Percentiles rank a stretch among this genome's conserved stretches.
phyloP scores from a whole-genome alignment of 75 land plant genomes.

The Picea glauca region DNA sequence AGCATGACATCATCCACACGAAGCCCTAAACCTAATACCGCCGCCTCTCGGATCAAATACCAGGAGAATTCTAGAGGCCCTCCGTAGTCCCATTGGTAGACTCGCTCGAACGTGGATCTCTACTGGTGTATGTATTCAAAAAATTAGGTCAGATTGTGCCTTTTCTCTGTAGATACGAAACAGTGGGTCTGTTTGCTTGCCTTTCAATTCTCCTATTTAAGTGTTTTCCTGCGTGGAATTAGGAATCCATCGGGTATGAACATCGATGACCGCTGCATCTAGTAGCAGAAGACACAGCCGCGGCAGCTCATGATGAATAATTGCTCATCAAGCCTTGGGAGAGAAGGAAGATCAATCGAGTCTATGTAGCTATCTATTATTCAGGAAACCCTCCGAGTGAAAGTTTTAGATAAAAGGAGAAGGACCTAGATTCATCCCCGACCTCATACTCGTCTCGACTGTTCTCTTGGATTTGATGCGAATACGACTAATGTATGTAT shows the following conservation, averaged over 20 bases:
- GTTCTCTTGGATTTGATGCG: too few species aligned
- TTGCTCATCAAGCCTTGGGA: neutral
- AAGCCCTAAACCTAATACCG: neutral
- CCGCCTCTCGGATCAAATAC: neutral
- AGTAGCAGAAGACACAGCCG: neutral
- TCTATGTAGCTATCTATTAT: neutral
- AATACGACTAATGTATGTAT: too few species aligned
- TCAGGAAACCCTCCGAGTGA: neutral
- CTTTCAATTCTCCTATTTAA: constrained; percentile 1
- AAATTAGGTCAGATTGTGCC: neutral
- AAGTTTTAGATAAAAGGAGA: neutral
- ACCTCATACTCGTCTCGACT: too few species aligned
- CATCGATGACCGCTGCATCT: neutral
- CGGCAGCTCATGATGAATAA: neutral
- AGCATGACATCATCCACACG: neutral
- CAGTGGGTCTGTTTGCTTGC: neutral
- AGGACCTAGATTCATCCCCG: neutral
- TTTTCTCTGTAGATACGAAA: neutral
- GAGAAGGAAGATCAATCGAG: neutral
- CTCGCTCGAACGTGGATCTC: neutral
- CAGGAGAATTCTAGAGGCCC: neutral
- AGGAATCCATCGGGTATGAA: neutral
- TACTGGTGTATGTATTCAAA: neutral
- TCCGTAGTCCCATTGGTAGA: neutral
- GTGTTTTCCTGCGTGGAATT: neutral